Conservation (phyloP, 441 rosid genomes). For the Eutrema salsugineum region DNA sequence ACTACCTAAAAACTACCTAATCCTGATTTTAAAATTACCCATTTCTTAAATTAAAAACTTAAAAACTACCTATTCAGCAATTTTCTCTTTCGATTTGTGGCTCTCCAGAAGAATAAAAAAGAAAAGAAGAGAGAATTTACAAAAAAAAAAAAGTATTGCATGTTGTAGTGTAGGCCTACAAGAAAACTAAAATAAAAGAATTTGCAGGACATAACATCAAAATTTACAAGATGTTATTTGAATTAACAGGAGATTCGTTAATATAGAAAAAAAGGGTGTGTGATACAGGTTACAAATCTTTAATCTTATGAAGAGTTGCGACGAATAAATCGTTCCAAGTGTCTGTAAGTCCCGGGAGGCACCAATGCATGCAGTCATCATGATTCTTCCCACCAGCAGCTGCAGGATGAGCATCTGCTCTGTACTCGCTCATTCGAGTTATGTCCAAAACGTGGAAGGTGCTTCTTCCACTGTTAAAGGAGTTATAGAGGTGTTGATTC, state of each 20-base stretch:
- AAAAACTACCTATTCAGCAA: too few relatives aligned
- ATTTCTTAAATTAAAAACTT: too few relatives aligned
- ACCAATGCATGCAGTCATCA: slow-evolving; percentile 97
- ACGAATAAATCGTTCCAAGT: slow-evolving; percentile 79
- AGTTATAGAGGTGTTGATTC: slow-evolving; percentile 59
- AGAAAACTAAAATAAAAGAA: neutral
- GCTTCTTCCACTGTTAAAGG: slow-evolving; percentile 44
- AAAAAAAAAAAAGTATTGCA: neutral
- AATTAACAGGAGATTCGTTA: neutral
- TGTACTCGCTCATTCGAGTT: slow-evolving; percentile 76
- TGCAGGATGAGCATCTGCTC: slow-evolving; percentile 94
- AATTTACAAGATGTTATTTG: neutral
- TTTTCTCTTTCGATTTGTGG: too few relatives aligned
- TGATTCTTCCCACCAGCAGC: slow-evolving; percentile 83
- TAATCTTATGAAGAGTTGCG: slow-evolving; percentile 31
- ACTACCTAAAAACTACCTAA: too few relatives aligned
- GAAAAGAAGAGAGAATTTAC: too few relatives aligned
- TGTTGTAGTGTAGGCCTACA: neutral
- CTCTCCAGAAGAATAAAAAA: too few relatives aligned
- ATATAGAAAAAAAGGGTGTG: neutral
- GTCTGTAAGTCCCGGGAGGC: slow-evolving; percentile 87
- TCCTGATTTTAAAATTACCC: too few relatives aligned
- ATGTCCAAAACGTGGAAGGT: slow-evolving; percentile 63
- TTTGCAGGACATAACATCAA: neutral
- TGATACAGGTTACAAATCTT: slow-evolving; percentile 17